Percentiles rank a stretch among this genome's conserved stretches.
Conservation (phyloP, 345 rosid genomes). For the Sisymbrium irio region DNA sequence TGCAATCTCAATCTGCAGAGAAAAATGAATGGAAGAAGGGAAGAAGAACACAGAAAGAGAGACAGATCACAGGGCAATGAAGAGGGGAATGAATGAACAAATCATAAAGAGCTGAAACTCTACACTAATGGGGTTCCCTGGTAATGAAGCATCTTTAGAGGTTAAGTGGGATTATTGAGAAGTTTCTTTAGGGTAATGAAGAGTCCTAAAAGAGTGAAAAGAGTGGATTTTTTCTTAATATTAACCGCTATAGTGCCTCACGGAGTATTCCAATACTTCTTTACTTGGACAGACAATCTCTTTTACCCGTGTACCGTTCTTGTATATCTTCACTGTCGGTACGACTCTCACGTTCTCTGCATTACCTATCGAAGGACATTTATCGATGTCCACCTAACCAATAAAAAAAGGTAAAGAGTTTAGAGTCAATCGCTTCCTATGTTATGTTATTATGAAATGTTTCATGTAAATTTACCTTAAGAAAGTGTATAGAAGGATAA, state of each 20-base stretch:
- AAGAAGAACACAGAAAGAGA: constrained; percentile 13
- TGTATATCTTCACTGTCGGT: constrained; percentile 37
- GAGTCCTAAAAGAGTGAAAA: neutral
- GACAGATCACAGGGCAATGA: constrained; percentile 28
- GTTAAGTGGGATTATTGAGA: constrained; percentile 22
- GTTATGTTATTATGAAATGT: neutral
- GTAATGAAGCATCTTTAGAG: constrained; percentile 6
- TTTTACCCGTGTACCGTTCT: constrained; percentile 30
- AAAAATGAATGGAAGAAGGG: constrained; percentile 19
- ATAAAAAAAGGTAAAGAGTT: neutral
- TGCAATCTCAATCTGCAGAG: constrained; percentile 28
- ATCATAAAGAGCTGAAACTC: constrained; percentile 29
- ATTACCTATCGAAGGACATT: constrained; percentile 32
- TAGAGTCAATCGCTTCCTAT: neutral
- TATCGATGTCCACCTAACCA: constrained; percentile 38
- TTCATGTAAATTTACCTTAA: constrained; percentile 54
- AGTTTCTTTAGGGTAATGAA: neutral
- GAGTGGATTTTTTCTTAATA: neutral
- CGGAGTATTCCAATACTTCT: constrained; percentile 37
- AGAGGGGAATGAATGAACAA: constrained; percentile 38
- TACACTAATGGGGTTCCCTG: constrained; percentile 26
- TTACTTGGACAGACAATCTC: constrained; percentile 39
- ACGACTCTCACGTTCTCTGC: constrained; percentile 36
- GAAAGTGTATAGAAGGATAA: constrained; percentile 85
- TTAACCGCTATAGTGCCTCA: constrained; percentile 90